Evolutionary conservation across 73 alveolate species (phyloP).

Genomic region (Blepharisma stoltei): DNA sequence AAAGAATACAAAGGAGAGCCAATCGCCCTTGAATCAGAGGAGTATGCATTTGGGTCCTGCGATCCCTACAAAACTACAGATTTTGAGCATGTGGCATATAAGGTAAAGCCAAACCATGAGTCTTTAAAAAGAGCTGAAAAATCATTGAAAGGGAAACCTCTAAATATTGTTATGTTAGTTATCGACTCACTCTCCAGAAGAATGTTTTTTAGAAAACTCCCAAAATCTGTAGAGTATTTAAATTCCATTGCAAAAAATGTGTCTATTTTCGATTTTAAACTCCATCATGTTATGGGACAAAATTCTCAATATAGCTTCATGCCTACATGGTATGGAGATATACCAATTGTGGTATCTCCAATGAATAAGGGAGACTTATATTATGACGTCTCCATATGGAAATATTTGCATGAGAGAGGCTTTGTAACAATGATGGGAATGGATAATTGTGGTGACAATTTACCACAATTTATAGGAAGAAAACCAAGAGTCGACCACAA

Average conservation of each 20-base stretch:
- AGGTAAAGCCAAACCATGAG: background rate
- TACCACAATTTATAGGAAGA: background rate
- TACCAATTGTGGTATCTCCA: too few relatives aligned
- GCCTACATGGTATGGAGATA: too few relatives aligned
- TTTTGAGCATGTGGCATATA: background rate
- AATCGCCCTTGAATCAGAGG: background rate
- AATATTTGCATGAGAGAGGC: background rate
- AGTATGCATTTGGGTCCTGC: constrained; percentile 10
- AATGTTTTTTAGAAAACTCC: background rate
- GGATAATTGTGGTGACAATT: background rate
- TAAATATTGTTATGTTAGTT: background rate
- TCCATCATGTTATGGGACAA: too few relatives aligned
- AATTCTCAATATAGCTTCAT: too few relatives aligned
- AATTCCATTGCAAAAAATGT: too few relatives aligned
- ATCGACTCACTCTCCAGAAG: background rate
- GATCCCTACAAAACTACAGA: background rate
- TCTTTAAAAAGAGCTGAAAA: background rate
- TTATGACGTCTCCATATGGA: too few relatives aligned
- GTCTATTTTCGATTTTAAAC: too few relatives aligned
- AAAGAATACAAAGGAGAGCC: background rate
- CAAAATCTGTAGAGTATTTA: background rate
- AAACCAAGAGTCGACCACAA: background rate
- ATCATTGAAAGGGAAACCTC: background rate
- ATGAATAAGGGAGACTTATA: too few relatives aligned
- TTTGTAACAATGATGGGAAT: constrained; percentile 4